phyloP scores from a whole-genome alignment of 495 filamentous ascomycete genomes.

The Mytilinidion resinicola region DNA sequence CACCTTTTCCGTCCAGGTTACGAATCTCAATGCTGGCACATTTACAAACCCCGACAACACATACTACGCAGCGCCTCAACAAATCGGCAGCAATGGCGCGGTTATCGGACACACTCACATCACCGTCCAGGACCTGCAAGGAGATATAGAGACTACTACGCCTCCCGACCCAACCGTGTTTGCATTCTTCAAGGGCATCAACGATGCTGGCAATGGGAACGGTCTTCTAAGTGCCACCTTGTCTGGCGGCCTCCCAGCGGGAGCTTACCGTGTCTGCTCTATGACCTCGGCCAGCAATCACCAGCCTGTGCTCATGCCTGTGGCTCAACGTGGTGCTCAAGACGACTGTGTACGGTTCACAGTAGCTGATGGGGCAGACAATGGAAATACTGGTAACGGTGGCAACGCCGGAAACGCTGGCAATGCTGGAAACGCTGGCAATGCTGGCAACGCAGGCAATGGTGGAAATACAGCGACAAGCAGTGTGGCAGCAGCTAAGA shows the following conservation, averaged over 20 bases:
- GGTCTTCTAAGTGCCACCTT: constrained; percentile 52
- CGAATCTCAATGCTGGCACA: constrained; percentile 55
- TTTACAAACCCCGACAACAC: constrained; percentile 57
- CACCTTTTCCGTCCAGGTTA: constrained; percentile 52
- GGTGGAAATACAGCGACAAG: constrained; percentile 6
- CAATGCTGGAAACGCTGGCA: constrained; percentile 26
- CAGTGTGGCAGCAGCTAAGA: background rate
- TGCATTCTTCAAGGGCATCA: constrained; percentile 73
- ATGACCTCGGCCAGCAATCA: constrained; percentile 65
- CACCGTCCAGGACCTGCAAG: constrained; percentile 57
- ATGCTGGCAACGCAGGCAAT: constrained; percentile 12
- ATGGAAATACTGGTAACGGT: constrained; percentile 23
- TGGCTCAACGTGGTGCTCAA: constrained; percentile 65
- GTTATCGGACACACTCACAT: constrained; percentile 69
- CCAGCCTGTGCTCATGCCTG: constrained; percentile 72
- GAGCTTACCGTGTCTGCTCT: constrained; percentile 65
- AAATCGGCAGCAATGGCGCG: constrained; percentile 42
- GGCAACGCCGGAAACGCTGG: constrained; percentile 25
- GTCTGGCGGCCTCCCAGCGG: constrained; percentile 56
- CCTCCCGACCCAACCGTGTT: constrained; percentile 40
- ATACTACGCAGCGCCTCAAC: constrained; percentile 67
- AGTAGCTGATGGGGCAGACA: constrained; percentile 29
- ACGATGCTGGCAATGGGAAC: constrained; percentile 60
- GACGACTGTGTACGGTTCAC: constrained; percentile 68
- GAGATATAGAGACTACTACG: constrained; percentile 42